Conservation (phyloP, 805 yeast genomes). For the Yarrowia sp. region DNA sequence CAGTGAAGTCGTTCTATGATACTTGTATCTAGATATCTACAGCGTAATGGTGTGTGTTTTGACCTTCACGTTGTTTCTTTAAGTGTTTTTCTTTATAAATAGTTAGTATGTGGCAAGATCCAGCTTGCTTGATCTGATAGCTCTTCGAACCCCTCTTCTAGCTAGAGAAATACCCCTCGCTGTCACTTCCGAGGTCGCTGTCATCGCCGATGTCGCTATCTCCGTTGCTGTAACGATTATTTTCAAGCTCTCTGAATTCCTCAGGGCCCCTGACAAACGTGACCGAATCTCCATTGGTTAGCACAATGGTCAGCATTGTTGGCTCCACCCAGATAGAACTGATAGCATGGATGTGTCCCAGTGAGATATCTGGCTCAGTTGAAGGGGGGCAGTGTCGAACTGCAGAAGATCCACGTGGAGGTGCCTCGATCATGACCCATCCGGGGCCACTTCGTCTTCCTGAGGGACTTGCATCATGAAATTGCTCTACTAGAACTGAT, state of each 20-base stretch:
- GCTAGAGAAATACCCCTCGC: conserved; percentile 22
- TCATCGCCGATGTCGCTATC: no score
- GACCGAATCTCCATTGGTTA: not conserved
- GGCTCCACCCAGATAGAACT: conserved; percentile 4
- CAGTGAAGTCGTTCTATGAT: no score
- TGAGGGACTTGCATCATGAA: conserved; percentile 1
- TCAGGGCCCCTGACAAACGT: no score
- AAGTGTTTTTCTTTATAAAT: not conserved
- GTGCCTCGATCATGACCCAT: not conserved
- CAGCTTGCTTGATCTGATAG: no score
- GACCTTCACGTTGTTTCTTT: no score
- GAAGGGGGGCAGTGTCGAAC: not conserved
- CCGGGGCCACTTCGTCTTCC: not conserved
- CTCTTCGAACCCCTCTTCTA: not conserved
- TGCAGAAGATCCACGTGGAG: not conserved
- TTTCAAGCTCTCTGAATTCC: no score
- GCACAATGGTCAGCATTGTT: not conserved
- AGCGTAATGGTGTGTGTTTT: no score
- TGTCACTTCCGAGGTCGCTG: conserved; percentile 3
- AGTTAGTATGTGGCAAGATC: not conserved
- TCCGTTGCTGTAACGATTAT: no score
- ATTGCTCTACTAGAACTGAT: not conserved
- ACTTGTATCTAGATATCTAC: no score
- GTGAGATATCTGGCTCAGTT: not conserved
- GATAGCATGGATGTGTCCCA: not conserved